A percentile compares a stretch with the other conserved stretches of the same genome.
These are phyloP conservation scores for Talaromyces adpressus DNA, from an alignment of 495 filamentous ascomycete species.

Conservation along the genomic window DNA sequence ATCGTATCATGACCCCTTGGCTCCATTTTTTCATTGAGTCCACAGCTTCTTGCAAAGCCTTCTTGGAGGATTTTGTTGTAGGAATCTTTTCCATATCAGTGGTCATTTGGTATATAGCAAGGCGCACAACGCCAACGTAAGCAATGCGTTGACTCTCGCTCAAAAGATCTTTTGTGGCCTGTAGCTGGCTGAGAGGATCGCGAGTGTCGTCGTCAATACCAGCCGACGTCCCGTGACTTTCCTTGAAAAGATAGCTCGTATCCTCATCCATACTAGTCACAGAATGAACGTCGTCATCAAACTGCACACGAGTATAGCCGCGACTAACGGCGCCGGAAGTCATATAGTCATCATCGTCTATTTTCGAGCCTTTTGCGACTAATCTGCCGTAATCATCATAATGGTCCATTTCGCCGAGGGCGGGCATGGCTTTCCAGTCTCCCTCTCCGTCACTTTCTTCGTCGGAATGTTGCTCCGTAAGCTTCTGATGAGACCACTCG, in stretches of 20 bases:
- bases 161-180: conserved; percentile 91
- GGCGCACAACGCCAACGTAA: conserved; percentile 81
- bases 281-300: conserved; percentile 91
- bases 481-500: conserved; percentile 87
- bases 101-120: conserved; percentile 72
- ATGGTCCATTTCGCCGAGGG: conserved; percentile 82
- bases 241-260: conserved; percentile 90
- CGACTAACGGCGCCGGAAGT: conserved; percentile 81
- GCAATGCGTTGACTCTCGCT: conserved; percentile 95
- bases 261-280: conserved; percentile 96
- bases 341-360: conserved; percentile 65
- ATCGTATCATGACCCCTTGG: conserved; percentile 90
- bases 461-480: conserved; percentile 47
- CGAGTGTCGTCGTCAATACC: conserved; percentile 69
- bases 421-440: conserved; percentile 90
- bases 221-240: conserved; percentile 48
- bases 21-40: conserved; percentile 92
- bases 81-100: conserved; percentile 55
- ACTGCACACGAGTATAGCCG: conserved; percentile 86
- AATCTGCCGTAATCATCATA: conserved; percentile 92
- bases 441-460: conserved; percentile 42
- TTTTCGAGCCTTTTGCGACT: conserved; percentile 67
- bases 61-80: conserved; percentile 50
- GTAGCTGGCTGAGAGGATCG: conserved; percentile 81
- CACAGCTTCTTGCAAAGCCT: conserved; percentile 55